Evolutionary conservation across 31 red algal genomes (phyloP), one percentile per base, ranked within the genome.

Genomic region (Odonthalia washingtoniensis): DNA sequence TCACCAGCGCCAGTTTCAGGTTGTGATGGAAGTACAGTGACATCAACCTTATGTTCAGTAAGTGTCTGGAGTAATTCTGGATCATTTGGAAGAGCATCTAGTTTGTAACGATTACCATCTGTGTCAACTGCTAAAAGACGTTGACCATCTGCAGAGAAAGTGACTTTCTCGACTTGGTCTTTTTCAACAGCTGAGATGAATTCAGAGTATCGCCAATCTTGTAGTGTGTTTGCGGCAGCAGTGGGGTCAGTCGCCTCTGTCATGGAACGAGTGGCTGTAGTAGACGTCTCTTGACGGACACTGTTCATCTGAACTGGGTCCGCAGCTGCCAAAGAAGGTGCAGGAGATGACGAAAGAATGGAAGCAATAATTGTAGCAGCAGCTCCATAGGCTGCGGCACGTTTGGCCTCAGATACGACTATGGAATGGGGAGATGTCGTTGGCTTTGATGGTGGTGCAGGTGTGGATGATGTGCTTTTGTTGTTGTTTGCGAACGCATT

Each of bases 81-180:
- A 87, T 99, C 97, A 46, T 95, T 95, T 17, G 97, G 97, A 30
- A 99, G 65, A 46, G 97, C 95, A 75, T 99, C 97, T 16, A 99
- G 80, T 80, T 95, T 96, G 76, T 87, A 95, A 0, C 97, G 94
- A 60, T 95, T 95, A 0, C 97, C 97, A 75, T 99, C 97, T n/a
- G 89, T 89, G 77, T 99, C 97, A 37, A 99, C 93, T 5, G 92
- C 97, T 42, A 99, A 84, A 28, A 95, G 65, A 35, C 93, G 91
- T 68, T 95, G 88, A 17, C 91, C 91, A 75, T 99, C 97, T 28
- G 94, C 75, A 1, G 97, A 97, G 68, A 99, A 99, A 33, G 97
- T 99, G 36, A 97, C 97, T 70, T 99, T 99, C 32, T 99, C 97
- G 4, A 99, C 95, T 74, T 97, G 82, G 62, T 93, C 88, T 21